Evolutionary conservation across 1,139 yeast species (phyloP), one percentile per base, ranked within the genome.

Genomic region (Kodamaea sp.): DNA sequence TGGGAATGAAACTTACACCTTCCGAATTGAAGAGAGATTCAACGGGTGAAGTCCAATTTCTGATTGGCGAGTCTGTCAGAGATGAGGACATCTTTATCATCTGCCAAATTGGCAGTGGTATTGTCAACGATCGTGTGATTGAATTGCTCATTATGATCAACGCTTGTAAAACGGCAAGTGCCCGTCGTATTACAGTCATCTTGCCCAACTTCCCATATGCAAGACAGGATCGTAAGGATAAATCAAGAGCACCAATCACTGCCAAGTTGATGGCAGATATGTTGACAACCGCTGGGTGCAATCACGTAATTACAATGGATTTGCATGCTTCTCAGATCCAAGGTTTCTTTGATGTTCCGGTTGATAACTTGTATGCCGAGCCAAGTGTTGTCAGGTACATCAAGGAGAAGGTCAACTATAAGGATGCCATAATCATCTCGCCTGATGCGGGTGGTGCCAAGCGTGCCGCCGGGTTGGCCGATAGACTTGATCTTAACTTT

Each of bases 391-490:
- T 90, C 43, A 75, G 92, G 57, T 90, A 88, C 59, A 88, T 92
- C 46, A 79, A 79, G 48, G 96, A 87, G 53, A 75, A 81, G 49
- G 75, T 85, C 43, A 73, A 76, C 45, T 81, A 74, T 55, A 66
- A 64, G 52, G 70, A 77, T 32, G 81, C 88, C 47, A 81, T 94
- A 28, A 88, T 90, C 43, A 84, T 92, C 44, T 88, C 97, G 1
- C 98, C 98, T 3, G 98, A 92, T 68, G 98, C 98, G 4, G 98
- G 98, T 55, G 98, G 98, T 42, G 98, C 98, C 44, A 92, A 92
- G 64, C 79, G 98, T 58, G 98, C 96, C 8, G 97, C 98, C 2
- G 87, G 92, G 7, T 73, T 92, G 50, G 97, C 97, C 36, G 97
- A 92, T 62, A 77, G 89, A 48, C 73, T 92, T 48, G 97, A 90